Evolutionary conservation across 176 grass and related monocot genomes (phyloP), one percentile per base, ranked within the genome.

Genomic region (Luzula sylvatica): DNA sequence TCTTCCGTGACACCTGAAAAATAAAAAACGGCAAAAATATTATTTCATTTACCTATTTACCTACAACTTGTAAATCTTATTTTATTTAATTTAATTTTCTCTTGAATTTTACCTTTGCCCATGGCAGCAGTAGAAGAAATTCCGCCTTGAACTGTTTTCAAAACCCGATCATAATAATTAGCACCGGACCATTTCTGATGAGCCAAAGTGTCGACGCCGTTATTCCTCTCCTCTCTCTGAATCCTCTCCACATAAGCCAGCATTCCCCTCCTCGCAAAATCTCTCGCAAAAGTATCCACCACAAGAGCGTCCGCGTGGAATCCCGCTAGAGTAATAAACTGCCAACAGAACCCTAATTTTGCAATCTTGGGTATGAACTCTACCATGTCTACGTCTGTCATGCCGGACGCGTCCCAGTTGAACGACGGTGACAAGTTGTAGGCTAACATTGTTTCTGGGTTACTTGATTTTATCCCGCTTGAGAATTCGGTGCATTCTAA

Each of bases 391-490:
- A 43, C 57, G 65, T 95, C 83, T 1, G 42, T 73, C 89, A 95
- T 95, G 14, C 89, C 89, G 3, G 89, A 88, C 14, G 89, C 89
- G 20, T 95, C 89, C 83, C 83, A 95, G 66, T 95, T 95, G 76
- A 95, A 95, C 6, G 80, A 95, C n/a, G 89, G 89, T 55, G 89
- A 95, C 21, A 88, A 80, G 77, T 95, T 88, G 89, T 95, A 95
- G 2, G 89, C 83, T 38, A 95, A 63, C 89, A 95, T 95, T 1
- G 69, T 61, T 19, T 79, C 77, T 3, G 83, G 83, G 49, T 27
- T 46, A 8, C 52, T 53, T 6, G 58, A 47, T 72, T 58, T 81
- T 3, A 95, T 75, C 2, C 89, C 89, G 11, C 71, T 56, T 1
- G 89, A 73, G 52, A 95, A 95, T 2, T 60, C 61, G 1, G 80